Evolutionary conservation across 2,329 filamentous ascomycete species (phyloP).

Genomic region (Diaporthe ampelina): DNA sequence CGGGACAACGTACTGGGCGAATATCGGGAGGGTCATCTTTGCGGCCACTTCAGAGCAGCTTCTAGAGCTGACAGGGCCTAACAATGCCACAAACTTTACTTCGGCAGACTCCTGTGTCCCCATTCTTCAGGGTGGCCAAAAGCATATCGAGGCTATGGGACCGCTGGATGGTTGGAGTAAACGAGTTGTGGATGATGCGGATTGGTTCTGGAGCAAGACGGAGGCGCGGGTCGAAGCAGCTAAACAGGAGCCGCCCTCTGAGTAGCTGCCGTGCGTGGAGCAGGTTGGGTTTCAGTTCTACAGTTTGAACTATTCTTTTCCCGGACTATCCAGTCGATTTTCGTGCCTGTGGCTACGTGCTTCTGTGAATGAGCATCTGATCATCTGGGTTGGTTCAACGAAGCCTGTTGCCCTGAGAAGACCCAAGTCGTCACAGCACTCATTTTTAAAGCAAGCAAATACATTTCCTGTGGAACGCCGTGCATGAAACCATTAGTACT

Average conservation of each 20-base stretch:
- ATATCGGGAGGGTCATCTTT: slow-evolving; percentile 8
- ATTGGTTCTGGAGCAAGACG: slow-evolving; percentile 17
- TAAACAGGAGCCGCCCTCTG: too few species aligned
- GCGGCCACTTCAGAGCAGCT: slow-evolving; percentile 1
- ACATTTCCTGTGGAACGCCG: neutral
- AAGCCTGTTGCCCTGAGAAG: too few species aligned
- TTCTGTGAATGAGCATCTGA: too few species aligned
- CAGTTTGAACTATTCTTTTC: too few species aligned
- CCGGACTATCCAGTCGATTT: too few species aligned
- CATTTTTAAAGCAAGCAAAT: neutral
- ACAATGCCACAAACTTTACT: slow-evolving; percentile 7
- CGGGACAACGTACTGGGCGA: slow-evolving; percentile 20
- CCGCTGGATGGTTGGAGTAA: neutral
- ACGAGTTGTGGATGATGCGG: slow-evolving; percentile 9
- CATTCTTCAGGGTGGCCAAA: slow-evolving; percentile 2
- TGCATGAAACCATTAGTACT: too few species aligned
- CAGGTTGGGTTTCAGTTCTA: too few species aligned
- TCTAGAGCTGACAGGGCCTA: neutral
- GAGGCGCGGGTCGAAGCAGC: neutral
- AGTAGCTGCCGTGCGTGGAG: too few species aligned
- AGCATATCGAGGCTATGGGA: neutral
- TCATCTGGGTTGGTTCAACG: too few species aligned
- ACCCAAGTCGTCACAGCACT: neutral
- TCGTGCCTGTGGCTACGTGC: too few species aligned
- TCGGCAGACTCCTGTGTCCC: neutral